Evolutionary conservation across 176 grass and related monocot genomes (phyloP).

Genomic region (Cenchrus fungigraminus): DNA sequence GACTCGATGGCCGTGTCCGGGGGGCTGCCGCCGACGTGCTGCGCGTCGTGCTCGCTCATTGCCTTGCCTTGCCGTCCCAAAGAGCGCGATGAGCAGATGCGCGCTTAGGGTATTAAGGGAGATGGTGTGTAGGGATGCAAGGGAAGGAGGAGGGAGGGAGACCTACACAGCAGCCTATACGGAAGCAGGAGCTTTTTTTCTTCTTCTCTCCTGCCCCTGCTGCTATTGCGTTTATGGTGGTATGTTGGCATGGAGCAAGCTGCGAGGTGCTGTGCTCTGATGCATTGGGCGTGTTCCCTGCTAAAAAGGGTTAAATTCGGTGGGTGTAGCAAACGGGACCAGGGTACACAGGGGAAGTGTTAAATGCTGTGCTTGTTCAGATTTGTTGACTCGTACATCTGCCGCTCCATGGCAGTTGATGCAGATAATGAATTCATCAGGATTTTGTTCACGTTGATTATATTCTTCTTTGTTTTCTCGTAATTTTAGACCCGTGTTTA

Average conservation of each 20-base stretch:
- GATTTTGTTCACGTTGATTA: not conserved
- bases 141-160: not conserved
- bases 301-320: conserved; percentile 47
- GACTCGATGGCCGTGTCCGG: conserved; percentile 59
- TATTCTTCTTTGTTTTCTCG: not conserved
- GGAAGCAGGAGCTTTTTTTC: conserved; percentile 26
- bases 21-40: conserved; percentile 34
- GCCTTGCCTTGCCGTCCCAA: not conserved
- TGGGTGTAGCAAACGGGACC: conserved; percentile 40
- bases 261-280: not conserved
- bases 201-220: conserved; percentile 25
- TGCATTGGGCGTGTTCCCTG: conserved; percentile 33
- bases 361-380: conserved; percentile 28
- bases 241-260: conserved; percentile 30
- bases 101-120: conserved; percentile 19
- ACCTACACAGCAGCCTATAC: conserved; percentile 7
- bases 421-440: not conserved
- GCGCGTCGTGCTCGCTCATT: conserved; percentile 78
- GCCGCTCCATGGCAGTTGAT: not conserved
- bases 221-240: conserved; percentile 26
- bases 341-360: conserved; percentile 47
- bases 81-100: not conserved
- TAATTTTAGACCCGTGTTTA: not conserved
- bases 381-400: conserved; percentile 12
- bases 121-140: not conserved